These are phyloP conservation scores for Nectriaceae sp. DNA, from an alignment of 2,329 filamentous ascomycete species.

Conservation along the genomic window DNA sequence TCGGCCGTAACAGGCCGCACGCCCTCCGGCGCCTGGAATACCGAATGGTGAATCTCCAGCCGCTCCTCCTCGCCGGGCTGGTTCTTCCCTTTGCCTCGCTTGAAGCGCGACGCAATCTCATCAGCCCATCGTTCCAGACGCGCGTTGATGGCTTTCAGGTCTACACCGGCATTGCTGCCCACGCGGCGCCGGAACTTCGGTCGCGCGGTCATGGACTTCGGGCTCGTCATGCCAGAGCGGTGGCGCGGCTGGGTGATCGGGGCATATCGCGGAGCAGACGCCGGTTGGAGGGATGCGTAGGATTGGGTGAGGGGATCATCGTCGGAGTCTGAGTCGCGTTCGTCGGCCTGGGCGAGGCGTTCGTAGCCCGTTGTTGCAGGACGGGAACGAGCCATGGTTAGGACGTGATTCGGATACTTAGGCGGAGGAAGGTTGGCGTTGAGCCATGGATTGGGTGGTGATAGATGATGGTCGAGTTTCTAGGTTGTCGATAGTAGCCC, in stretches of 20 bases:
- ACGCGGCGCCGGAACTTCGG: conserved; percentile 48
- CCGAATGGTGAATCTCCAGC: conserved; percentile 94
- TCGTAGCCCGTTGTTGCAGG: conserved; percentile 82
- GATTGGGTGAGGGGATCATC: conserved; percentile 58
- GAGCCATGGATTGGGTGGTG: neutral
- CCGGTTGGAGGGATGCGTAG: conserved; percentile 58
- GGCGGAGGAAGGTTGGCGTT: neutral
- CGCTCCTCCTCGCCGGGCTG: conserved; percentile 76
- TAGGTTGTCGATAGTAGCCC: too few relatives aligned
- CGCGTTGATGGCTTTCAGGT: conserved; percentile 98
- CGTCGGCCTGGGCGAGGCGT: conserved; percentile 79
- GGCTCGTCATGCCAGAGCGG: conserved; percentile 61
- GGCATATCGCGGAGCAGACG: conserved; percentile 63
- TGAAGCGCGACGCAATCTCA: conserved; percentile 96
- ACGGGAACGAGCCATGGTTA: conserved; percentile 63
- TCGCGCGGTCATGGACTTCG: conserved; percentile 42
- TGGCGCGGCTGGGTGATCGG: conserved; percentile 63
- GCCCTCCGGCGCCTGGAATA: conserved; percentile 91
- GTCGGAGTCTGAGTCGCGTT: conserved; percentile 72
- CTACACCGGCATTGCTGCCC: conserved; percentile 82
- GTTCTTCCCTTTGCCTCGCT: conserved; percentile 75
- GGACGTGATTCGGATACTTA: neutral
- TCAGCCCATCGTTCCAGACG: conserved; percentile 95
- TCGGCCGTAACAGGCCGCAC: conserved; percentile 79
- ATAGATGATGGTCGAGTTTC: neutral